Evolutionary conservation across 1,284 basidiomycete species (phyloP), one percentile per base, ranked within the genome.

Genomic region (Irpex rosettiformis): DNA sequence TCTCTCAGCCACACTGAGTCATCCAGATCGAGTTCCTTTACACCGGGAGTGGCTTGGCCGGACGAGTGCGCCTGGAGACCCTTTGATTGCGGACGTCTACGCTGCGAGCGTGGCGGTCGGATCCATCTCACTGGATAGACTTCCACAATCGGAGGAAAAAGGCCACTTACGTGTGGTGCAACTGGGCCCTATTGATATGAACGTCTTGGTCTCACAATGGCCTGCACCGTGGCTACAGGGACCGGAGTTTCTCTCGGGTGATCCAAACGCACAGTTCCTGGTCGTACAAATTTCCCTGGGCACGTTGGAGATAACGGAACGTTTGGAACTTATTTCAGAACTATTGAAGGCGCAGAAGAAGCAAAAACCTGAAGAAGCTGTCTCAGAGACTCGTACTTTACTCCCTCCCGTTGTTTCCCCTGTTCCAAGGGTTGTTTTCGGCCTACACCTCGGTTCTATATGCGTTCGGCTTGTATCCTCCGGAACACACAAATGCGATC

Each of bases 251-350:
- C 70, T 86, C 53, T 64, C 66, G n/a, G 82, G 80, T 29, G 85
- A 88, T 65, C 80, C 83, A 3, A 86, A 85, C 66, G 76, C 79
- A 4, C 77, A 88, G 7, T 75, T 85, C 11, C 56, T 88, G 21
- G 79, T 79, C n/a, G 66, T 84, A 21, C 75, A 78, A 25, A 57
- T 80, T 28, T 74, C 71, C n/a, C 57, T 89, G 2, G 74, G 75
- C 7, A 72, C 73, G 4, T 60, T 89, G 4, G 73, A 81, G 43
- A 59, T 85, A 11, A 77, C 77, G 16, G 84, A 86, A 55, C 77
- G 74, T 4, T 65, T 84, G 47, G 82, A 85, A 55, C 73, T 78
- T 55, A 60, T 90, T 7, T 72, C 77, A 28, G 69, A 73, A 28
- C 62, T 83, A 7, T 57, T 84, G 21, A 61, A 59, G 5, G 58